phyloP scores from a whole-genome alignment of 116 monocot genomes.

The Phalaenopsis hybrid region DNA sequence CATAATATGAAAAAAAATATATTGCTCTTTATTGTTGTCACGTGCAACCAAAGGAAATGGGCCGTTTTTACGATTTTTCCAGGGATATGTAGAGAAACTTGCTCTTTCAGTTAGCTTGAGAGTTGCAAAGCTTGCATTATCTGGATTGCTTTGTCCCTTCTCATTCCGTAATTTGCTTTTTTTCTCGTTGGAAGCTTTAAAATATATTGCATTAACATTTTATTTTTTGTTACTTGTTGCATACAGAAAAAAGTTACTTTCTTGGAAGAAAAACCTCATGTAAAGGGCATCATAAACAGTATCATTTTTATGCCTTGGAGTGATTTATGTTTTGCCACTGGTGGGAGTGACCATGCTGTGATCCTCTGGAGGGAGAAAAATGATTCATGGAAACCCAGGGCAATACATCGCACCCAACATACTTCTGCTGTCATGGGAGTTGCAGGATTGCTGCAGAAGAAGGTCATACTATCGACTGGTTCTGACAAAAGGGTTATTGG shows the following conservation, averaged over 20 bases:
- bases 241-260: slow-evolving; percentile 63
- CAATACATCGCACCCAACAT: slow-evolving; percentile 49
- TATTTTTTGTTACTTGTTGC: background rate
- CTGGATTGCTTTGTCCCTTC: background rate
- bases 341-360: slow-evolving; percentile 85
- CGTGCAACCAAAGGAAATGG: too few relatives aligned
- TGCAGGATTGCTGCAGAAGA: slow-evolving; percentile 69
- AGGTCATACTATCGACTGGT: slow-evolving; percentile 71
- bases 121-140: background rate
- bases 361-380: slow-evolving; percentile 62
- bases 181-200: background rate
- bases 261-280: slow-evolving; percentile 63
- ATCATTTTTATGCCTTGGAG: slow-evolving; percentile 67
- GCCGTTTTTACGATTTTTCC: too few relatives aligned
- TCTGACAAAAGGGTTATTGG: slow-evolving; percentile 74
- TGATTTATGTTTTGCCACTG: slow-evolving; percentile 70
- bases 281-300: slow-evolving; percentile 70
- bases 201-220: background rate
- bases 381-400: slow-evolving; percentile 60
- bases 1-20: background rate
- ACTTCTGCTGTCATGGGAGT: slow-evolving; percentile 93
- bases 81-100: background rate
- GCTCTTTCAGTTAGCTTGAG: background rate
- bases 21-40: too few relatives aligned
- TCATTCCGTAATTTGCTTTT: background rate